Evolutionary conservation across 768 basidiomycete genomes (phyloP), one percentile per base, ranked within the genome.

Genomic region (Collybia sp.): DNA sequence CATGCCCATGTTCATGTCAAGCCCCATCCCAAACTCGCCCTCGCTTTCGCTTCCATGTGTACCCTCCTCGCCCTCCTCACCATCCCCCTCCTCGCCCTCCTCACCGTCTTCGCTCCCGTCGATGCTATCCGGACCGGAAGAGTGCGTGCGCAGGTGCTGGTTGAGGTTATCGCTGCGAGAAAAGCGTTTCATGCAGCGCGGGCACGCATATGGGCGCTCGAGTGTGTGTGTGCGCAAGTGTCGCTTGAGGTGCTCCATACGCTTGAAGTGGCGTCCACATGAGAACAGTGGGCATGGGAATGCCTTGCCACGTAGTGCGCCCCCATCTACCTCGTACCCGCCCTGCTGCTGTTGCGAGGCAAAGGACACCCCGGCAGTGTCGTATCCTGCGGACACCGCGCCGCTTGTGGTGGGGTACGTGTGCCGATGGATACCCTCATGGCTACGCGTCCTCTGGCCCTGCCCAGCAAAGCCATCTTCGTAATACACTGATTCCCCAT

Each of bases 221-320:
- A 89, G 79, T 19, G 91, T 93, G 60, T 95, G 93, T 8, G 91
- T 92, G 48, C 90, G 77, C 25, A 93, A 66, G 62, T 95, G 93
- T 37, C 92, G 69, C 66, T 89, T 88, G 53, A 94, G 76, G 59
- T 95, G 92, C 59, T 95, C 93, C 78, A 87, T 84, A 10, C 93
- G 81, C 73, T 92, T 93, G 79, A 94, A 95, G 53, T 86, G 68
- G 51, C 87, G 72, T 2, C 87, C 82, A 58, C 93, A 96, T 12
- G 88, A 87, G 62, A 79, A 83, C 1, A 92, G 73, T 15, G 90
- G 90, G 64, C 93, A 95, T 41, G 83, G 77, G 58, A 83, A 93
- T 3, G 81, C 82, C 58, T 83, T 84, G 30, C 73, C 72, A 54
- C 73, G 76, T 6, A 37, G 10, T 18, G n/a, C 35, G 10, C 13